Evolutionary conservation across 495 filamentous ascomycete species (phyloP), one percentile per base, ranked within the genome.

Genomic region (Emericellopsis terricola): DNA sequence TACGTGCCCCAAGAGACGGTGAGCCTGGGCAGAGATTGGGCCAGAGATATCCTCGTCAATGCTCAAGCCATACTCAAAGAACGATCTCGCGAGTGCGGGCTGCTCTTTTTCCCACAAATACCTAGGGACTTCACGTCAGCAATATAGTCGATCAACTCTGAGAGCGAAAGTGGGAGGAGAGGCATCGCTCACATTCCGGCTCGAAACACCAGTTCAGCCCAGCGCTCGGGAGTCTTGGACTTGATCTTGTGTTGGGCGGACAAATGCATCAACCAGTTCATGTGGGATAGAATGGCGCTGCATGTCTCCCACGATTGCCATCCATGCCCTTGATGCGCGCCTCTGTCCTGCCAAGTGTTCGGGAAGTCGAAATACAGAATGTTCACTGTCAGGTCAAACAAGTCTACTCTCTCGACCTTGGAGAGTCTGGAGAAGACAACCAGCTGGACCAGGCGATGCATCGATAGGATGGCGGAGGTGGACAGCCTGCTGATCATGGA

Each of bases 371-470:
- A 34, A 15, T 28, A 41, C 8, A 41, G 23, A 13, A 41, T 29
- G 5, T 29, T 15, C 7, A 41, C 24, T 2, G 39, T 34, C 20
- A 29, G n/a, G n/a, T 36, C 39, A 19, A 37, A 37, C 9, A 28
- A 19, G 1, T 3, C 15, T 11, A 37, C 19, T 16, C 29, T 28
- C 14, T 37, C 29, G 0, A 15, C 7, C 10, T 33, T 15, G 10
- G 29, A 20, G 1, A 29, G 39, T 17, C 21, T 31, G 16, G 17
- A 13, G 8, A 41, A 26, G 4, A 33, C 29, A 3, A 21, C 39
- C 11, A 41, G 28, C 39, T 41, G 39, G 1, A 41, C 39, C 1
- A 41, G 21, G 3, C 33, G 29, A 21, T 37, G 39, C 34, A 37
- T 37, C 2, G 33, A 41, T 8, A 41, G 9, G 4, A 34, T 14